Percentiles rank a stretch among this genome's conserved stretches.
Evolutionary conservation across 1,139 yeast genomes (phyloP).

Genomic region (Hanseniaspora sp.): DNA sequence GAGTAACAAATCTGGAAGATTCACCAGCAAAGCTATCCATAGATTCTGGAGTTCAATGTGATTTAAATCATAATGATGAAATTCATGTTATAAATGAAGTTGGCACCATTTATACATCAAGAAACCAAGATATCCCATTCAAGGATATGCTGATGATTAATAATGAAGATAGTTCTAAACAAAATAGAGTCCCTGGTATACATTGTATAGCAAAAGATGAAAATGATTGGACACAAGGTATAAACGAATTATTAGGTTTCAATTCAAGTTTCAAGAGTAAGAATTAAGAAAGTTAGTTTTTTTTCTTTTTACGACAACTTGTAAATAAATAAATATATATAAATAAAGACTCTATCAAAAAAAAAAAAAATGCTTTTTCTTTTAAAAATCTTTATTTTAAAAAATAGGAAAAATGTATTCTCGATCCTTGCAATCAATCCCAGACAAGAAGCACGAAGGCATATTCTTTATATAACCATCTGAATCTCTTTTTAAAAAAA

Average conservation of each 20-base stretch:
- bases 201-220: conserved; percentile 79
- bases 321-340: neutral
- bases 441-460: conserved; percentile 80
- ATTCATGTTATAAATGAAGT: conserved; percentile 56
- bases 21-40: conserved; percentile 48
- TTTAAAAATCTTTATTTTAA: too few relatives aligned
- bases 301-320: neutral
- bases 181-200: conserved; percentile 45
- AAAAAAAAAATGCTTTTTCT: conserved; percentile 1
- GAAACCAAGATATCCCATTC: conserved; percentile 34
- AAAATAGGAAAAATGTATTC: conserved; percentile 50
- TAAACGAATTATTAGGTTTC: conserved; percentile 79
- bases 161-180: conserved; percentile 23
- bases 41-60: conserved; percentile 70
- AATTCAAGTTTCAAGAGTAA: conserved; percentile 58
- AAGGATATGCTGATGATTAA: conserved; percentile 18
- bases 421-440: conserved; percentile 69
- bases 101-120: conserved; percentile 42
- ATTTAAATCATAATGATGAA: conserved; percentile 63
- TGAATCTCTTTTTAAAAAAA: conserved; percentile 27
- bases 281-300: conserved; percentile 10
- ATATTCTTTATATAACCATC: conserved; percentile 40
- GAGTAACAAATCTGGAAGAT: conserved; percentile 21
- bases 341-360: neutral
- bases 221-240: conserved; percentile 84